Percentiles rank a stretch among this genome's conserved stretches.
phyloP scores from a whole-genome alignment of 148 eudicot genomes.

The Linanthus parryae region DNA sequence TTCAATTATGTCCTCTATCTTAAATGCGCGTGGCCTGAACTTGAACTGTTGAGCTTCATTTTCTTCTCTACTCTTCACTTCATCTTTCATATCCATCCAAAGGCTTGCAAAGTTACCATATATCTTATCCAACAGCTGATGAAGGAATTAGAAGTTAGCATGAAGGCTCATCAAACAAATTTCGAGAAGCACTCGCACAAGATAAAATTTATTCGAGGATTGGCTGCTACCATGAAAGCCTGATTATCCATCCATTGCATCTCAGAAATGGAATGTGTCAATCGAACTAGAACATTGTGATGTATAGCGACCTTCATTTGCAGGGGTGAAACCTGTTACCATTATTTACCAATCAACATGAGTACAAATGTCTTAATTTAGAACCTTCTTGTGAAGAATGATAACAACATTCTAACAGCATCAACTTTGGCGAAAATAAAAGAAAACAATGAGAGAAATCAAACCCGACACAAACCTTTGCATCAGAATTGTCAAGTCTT shows the following conservation, averaged over 20 bases:
- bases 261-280: constrained; percentile 46
- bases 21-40: constrained; percentile 80
- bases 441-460: background rate
- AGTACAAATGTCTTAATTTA: constrained; percentile 1
- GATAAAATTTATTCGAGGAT: background rate
- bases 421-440: background rate
- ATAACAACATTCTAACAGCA: background rate
- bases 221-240: constrained; percentile 46
- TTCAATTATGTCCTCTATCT: constrained; percentile 60
- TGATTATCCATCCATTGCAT: constrained; percentile 45
- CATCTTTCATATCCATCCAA: constrained; percentile 72
- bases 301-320: constrained; percentile 45
- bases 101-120: constrained; percentile 55
- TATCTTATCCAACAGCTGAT: constrained; percentile 58
- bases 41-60: constrained; percentile 58
- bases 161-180: background rate
- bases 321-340: constrained; percentile 41
- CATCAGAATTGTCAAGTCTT: constrained; percentile 23
- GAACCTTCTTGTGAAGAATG: background rate
- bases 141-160: constrained; percentile 7
- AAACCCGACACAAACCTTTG: constrained; percentile 32
- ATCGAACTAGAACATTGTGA: constrained; percentile 53
- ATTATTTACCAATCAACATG: no score
- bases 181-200: background rate
- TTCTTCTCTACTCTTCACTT: constrained; percentile 45